phyloP scores from a whole-genome alignment of 2,329 filamentous ascomycete genomes.

The Pyrenochaeta sp. region DNA sequence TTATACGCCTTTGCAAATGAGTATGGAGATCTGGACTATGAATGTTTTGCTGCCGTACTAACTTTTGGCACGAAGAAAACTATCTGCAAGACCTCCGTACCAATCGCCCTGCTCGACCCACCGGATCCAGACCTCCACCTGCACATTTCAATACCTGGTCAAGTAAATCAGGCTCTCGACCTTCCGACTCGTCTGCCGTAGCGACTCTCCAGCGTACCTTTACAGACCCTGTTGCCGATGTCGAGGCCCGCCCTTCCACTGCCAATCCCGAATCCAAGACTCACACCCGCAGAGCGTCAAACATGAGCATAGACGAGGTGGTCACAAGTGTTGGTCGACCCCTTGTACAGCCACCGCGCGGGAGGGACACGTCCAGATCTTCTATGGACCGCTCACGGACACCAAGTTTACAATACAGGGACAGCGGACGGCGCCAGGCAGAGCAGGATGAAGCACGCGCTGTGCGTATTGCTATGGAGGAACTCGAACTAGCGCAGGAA shows the following conservation, averaged over 20 bases:
- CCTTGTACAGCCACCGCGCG: conserved; percentile 44
- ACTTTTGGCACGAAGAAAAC: conserved; percentile 60
- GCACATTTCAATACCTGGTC: conserved; percentile 55
- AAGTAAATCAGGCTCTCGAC: conserved; percentile 32
- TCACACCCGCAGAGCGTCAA: conserved; percentile 41
- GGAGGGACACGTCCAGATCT: conserved; percentile 54
- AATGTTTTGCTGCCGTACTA: conserved; percentile 23
- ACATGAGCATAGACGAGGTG: conserved; percentile 41
- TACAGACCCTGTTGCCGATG: conserved; percentile 32
- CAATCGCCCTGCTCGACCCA: conserved; percentile 72
- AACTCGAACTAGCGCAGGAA: conserved; percentile 74
- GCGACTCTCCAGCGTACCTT: conserved; percentile 36
- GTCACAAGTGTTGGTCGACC: conserved; percentile 37
- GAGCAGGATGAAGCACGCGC: conserved; percentile 80
- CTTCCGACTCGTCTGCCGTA: conserved; percentile 35
- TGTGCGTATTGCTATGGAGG: conserved; percentile 75
- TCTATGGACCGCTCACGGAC: conserved; percentile 56
- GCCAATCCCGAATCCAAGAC: conserved; percentile 28
- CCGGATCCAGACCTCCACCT: conserved; percentile 73
- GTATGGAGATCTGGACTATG: conserved; percentile 32
- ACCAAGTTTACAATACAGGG: conserved; percentile 72
- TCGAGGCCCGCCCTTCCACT: conserved; percentile 27
- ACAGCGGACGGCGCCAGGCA: conserved; percentile 78
- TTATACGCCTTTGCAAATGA: conserved; percentile 50
- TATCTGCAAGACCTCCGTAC: conserved; percentile 77